A percentile compares a stretch with the other conserved stretches of the same genome.
Evolutionary conservation across 805 yeast genomes (phyloP).

Genomic region (Myxozyma nipponensis): DNA sequence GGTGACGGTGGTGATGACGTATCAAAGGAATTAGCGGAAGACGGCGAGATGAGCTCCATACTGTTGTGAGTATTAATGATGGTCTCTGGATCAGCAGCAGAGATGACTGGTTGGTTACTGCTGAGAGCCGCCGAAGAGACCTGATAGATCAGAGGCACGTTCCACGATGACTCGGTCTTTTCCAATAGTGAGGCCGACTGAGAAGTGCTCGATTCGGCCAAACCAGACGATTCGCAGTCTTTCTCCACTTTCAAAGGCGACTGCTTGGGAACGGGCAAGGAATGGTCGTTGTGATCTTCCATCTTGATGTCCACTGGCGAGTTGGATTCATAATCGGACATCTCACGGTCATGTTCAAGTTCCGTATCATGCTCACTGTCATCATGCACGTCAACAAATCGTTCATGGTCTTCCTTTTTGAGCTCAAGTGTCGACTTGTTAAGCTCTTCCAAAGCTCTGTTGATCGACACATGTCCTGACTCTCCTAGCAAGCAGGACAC

Average conservation of each 20-base stretch:
- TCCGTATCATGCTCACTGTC: slow-evolving; percentile 22
- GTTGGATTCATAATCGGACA: slow-evolving; percentile 7
- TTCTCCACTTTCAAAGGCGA: background rate
- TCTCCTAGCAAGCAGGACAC: slow-evolving; percentile 21
- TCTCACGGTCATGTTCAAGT: slow-evolving; percentile 23
- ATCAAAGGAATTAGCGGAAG: slow-evolving; percentile 10
- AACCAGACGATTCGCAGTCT: background rate
- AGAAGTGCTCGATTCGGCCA: background rate
- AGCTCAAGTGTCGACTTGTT: slow-evolving; percentile 18
- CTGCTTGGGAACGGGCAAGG: background rate
- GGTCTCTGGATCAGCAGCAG: slow-evolving; percentile 17
- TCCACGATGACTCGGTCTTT: background rate
- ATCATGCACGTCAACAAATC: slow-evolving; percentile 15
- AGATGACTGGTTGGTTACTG: background rate
- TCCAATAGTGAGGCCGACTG: background rate
- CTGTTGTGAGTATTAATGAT: slow-evolving; percentile 16
- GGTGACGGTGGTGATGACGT: slow-evolving; percentile 12
- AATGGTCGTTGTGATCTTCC: background rate
- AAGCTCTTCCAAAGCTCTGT: slow-evolving; percentile 29
- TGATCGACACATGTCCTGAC: slow-evolving; percentile 29
- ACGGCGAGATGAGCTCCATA: slow-evolving; percentile 18
- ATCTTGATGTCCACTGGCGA: slow-evolving; percentile 3
- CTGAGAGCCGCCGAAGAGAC: background rate
- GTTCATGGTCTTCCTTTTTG: slow-evolving; percentile 21
- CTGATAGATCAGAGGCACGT: background rate